phyloP scores from a whole-genome alignment of 768 basidiomycete species.

The Mycena polygramma region DNA sequence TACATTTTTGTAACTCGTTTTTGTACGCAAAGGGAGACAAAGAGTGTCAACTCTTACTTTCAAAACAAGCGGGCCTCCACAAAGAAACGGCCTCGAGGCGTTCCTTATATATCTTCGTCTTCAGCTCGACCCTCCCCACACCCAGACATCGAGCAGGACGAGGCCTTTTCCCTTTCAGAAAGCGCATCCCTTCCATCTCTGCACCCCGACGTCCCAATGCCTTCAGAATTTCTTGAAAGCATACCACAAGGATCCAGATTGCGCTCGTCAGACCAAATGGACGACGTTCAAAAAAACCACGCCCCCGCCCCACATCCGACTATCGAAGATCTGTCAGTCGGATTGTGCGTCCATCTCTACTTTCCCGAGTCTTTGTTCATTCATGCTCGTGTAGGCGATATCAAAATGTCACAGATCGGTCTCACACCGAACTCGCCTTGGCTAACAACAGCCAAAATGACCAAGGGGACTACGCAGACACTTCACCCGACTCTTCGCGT shows the following conservation, averaged over 20 bases:
- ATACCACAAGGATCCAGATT: slow-evolving; percentile 6
- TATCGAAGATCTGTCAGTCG: slow-evolving; percentile 66
- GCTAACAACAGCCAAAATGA: slow-evolving; percentile 63
- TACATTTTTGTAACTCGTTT: slow-evolving; percentile 26
- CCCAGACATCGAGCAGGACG: slow-evolving; percentile 18
- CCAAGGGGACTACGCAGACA: slow-evolving; percentile 50
- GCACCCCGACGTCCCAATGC: slow-evolving; percentile 9
- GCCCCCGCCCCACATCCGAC: slow-evolving; percentile 74
- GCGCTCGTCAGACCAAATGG: slow-evolving; percentile 66
- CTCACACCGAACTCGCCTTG: slow-evolving; percentile 86
- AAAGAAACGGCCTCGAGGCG: slow-evolving; percentile 71
- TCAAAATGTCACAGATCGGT: slow-evolving; percentile 88
- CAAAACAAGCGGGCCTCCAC: slow-evolving; percentile 88
- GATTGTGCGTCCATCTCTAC: slow-evolving; percentile 69
- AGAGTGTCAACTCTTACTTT: slow-evolving; percentile 90
- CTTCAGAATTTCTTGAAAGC: slow-evolving; percentile 21
- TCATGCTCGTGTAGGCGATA: slow-evolving; percentile 65
- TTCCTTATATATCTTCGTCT: slow-evolving; percentile 15
- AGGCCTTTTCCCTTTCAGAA: not conserved
- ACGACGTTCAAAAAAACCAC: slow-evolving; percentile 78
- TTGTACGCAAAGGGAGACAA: slow-evolving; percentile 71
- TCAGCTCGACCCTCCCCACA: slow-evolving; percentile 4
- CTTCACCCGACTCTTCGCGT: slow-evolving; percentile 8
- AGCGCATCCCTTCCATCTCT: slow-evolving; percentile 2
- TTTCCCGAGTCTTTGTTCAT: slow-evolving; percentile 44